phyloP scores from a whole-genome alignment of 352 stramenopile species.

The Phytopythium montanum region DNA sequence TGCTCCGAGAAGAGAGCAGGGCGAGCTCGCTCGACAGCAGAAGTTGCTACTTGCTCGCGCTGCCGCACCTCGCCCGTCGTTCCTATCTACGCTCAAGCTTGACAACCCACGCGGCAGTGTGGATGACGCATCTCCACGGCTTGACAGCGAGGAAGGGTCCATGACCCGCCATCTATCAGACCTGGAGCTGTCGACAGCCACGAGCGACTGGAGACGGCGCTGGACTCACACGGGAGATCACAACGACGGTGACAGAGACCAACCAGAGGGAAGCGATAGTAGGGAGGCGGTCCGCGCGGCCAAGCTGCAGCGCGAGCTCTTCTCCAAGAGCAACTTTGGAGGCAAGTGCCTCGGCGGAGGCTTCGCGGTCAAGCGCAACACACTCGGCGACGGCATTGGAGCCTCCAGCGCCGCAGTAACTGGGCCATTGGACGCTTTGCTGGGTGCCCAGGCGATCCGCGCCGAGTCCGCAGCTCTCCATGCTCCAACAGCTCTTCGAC shows the following conservation, averaged over 20 bases:
- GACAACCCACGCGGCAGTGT: constrained; percentile 5
- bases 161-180: background rate
- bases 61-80: constrained; percentile 18
- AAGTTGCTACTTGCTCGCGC: constrained; percentile 12
- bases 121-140: background rate
- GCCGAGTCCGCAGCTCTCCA: background rate
- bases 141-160: background rate
- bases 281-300: background rate
- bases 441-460: background rate
- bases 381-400: background rate
- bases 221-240: background rate
- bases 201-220: constrained; percentile 11
- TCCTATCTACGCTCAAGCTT: constrained; percentile 26
- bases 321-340: constrained; percentile 14
- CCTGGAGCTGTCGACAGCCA: background rate
- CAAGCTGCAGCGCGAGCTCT: constrained; percentile 14
- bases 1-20: constrained; percentile 7
- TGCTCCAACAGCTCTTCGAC: background rate
- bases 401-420: background rate
- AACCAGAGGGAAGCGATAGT: background rate
- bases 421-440: background rate
- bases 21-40: constrained; percentile 18
- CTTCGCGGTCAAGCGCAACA: constrained; percentile 26
- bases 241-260: background rate
- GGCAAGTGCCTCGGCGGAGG: constrained; percentile 34